Conservation (phyloP, 768 basidiomycete species). For the Suillus spraguei region DNA sequence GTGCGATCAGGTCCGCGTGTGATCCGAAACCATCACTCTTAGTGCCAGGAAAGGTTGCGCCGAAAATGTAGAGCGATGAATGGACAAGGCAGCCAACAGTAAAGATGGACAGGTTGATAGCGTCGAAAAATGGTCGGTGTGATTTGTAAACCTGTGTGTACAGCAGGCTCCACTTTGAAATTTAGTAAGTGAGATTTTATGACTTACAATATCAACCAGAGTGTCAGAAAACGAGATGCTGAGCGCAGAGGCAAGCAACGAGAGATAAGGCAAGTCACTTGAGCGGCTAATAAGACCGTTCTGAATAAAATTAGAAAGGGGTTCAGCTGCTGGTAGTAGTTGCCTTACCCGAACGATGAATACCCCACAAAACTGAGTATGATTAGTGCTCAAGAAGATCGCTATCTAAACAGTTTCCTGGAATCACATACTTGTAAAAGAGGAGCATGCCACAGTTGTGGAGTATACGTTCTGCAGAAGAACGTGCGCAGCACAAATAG, state of each 20-base stretch:
- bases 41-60: constrained; percentile 12
- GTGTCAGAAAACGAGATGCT: constrained; percentile 24
- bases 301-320: constrained; percentile 9
- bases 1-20: neutral
- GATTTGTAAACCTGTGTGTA: constrained; percentile 25
- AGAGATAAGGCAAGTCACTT: constrained; percentile 6
- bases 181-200: neutral
- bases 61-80: constrained; percentile 17
- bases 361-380: constrained; percentile 29
- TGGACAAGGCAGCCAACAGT: constrained; percentile 23
- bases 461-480: constrained; percentile 22
- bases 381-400: neutral
- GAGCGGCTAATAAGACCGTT: constrained; percentile 20
- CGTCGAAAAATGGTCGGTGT: constrained; percentile 21
- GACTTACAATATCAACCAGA: constrained; percentile 28
- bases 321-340: constrained; percentile 2
- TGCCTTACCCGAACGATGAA: constrained; percentile 30
- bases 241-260: constrained; percentile 23
- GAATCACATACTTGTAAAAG: constrained; percentile 34
- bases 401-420: neutral
- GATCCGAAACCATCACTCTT: neutral
- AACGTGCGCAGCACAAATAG: constrained; percentile 22
- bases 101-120: constrained; percentile 29
- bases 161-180: neutral
- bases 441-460: constrained; percentile 33